Percentiles rank a stretch among this genome's conserved stretches.
These are phyloP conservation scores for Mucor piriformis DNA, from an alignment of 371 early-diverging fungal species.

Conservation along the genomic window DNA sequence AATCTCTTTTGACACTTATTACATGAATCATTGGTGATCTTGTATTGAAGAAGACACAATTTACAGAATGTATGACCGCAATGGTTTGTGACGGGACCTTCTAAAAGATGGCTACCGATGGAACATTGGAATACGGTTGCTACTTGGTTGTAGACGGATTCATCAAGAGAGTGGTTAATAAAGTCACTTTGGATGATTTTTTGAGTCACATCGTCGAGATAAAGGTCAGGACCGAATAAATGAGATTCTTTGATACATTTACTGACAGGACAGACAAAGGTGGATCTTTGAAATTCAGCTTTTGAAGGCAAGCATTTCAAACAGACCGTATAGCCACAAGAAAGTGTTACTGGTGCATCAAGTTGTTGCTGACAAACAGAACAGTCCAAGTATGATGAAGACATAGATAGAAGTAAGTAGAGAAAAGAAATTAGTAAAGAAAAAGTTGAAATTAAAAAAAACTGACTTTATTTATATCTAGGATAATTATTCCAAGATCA, in stretches of 20 bases:
- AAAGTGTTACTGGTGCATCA: constrained; percentile 42
- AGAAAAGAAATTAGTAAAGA: not conserved
- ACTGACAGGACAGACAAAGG: constrained; percentile 36
- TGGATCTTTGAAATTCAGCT: constrained; percentile 4
- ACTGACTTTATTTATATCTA: not conserved
- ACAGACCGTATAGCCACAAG: constrained; percentile 54
- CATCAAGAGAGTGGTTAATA: not conserved
- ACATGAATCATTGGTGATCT: constrained; percentile 22
- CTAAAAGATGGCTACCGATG: constrained; percentile 54
- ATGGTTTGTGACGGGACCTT: constrained; percentile 63
- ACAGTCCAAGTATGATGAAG: constrained; percentile 29
- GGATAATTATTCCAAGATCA: not conserved
- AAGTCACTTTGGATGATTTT: not conserved
- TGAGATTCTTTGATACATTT: constrained; percentile 32
- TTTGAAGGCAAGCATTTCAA: constrained; percentile 38
- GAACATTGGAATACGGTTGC: constrained; percentile 60
- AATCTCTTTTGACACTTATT: constrained; percentile 26
- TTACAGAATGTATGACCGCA: constrained; percentile 79
- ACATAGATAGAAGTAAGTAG: not conserved
- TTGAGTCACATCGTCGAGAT: not conserved
- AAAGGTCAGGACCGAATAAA: constrained; percentile 30
- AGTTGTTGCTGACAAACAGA: constrained; percentile 38
- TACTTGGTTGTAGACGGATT: constrained; percentile 12
- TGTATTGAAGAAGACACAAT: constrained; percentile 47
- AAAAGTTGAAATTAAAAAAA: not conserved